A percentile compares a stretch with the other conserved stretches of the same genome.
These are phyloP conservation scores for Stemphylium lycopersici DNA, from an alignment of 2,329 filamentous ascomycete genomes.

Conservation along the genomic window DNA sequence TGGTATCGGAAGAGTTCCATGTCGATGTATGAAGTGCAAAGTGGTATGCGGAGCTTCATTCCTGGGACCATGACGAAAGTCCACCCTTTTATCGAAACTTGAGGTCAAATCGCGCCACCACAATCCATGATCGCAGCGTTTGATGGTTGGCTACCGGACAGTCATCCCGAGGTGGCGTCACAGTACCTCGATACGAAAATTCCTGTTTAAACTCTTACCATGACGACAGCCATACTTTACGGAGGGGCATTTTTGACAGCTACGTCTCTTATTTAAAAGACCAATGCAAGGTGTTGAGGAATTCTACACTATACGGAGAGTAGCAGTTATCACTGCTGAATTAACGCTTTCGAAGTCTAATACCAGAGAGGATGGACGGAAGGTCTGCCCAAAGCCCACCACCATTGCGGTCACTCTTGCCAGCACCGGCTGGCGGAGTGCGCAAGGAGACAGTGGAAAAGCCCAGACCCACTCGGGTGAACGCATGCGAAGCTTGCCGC, in stretches of 20 bases:
- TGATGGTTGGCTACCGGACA: not conserved
- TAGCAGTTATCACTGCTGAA: not conserved
- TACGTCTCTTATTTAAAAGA: not conserved
- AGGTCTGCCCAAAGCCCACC: not conserved
- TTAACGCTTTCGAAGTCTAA: not conserved
- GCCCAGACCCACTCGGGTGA: not conserved
- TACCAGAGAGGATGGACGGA: conserved; percentile 2
- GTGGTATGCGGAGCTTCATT: not conserved
- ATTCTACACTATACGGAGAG: too few relatives aligned
- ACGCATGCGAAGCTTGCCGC: conserved; percentile 16
- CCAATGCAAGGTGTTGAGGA: not conserved
- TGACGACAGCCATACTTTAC: not conserved
- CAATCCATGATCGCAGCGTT: not conserved
- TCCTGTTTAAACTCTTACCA: not conserved
- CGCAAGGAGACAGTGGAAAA: conserved; percentile 1
- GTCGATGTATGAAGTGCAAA: not conserved
- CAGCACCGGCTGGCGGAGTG: conserved; percentile 3
- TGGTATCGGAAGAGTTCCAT: too few relatives aligned
- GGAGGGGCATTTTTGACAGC: too few relatives aligned
- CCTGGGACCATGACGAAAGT: not conserved
- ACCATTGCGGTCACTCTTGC: conserved; percentile 9
- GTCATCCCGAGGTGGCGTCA: not conserved
- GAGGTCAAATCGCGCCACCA: not conserved
- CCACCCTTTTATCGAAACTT: not conserved
- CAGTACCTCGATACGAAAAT: conserved; percentile 6